A percentile compares a stretch with the other conserved stretches of the same genome.
These are phyloP conservation scores for Glebionis coronaria DNA, from an alignment of 129 eudicot genomes.

Conservation along the genomic window DNA sequence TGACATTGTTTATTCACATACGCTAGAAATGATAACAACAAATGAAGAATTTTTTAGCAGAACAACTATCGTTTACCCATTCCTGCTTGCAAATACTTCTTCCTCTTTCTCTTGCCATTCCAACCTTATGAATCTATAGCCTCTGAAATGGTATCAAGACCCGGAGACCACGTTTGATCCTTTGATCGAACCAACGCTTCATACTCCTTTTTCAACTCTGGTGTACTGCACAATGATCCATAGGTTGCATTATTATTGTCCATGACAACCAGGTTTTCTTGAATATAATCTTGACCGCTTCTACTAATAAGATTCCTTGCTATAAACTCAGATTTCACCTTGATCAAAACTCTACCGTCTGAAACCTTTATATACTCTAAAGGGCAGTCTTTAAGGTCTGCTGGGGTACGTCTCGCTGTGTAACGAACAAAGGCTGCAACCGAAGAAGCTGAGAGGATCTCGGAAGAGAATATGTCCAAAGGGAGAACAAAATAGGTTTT, in stretches of 20 bases:
- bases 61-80: no score
- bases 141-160: constrained; percentile 77
- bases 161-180: constrained; percentile 80
- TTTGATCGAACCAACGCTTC: constrained; percentile 58
- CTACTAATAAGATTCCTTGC: constrained; percentile 29
- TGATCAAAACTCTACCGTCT: constrained; percentile 66
- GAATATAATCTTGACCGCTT: constrained; percentile 10
- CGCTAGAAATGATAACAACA: no score
- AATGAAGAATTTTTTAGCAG: no score
- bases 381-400: constrained; percentile 41
- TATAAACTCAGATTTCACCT: constrained; percentile 62
- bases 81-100: no score
- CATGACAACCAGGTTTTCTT: background rate
- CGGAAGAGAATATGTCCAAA: constrained; percentile 46
- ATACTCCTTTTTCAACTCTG: constrained; percentile 73
- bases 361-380: constrained; percentile 64
- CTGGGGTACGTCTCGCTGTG: background rate
- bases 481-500: constrained; percentile 79
- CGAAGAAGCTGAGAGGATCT: constrained; percentile 51
- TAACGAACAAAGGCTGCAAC: constrained; percentile 35
- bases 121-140: constrained; percentile 47
- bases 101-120: constrained; percentile 25
- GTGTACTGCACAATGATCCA: constrained; percentile 61
- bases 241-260: background rate
- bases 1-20: no score